Conservation (phyloP, 139 green algal species). For the Monoraphidium neglectum region DNA sequence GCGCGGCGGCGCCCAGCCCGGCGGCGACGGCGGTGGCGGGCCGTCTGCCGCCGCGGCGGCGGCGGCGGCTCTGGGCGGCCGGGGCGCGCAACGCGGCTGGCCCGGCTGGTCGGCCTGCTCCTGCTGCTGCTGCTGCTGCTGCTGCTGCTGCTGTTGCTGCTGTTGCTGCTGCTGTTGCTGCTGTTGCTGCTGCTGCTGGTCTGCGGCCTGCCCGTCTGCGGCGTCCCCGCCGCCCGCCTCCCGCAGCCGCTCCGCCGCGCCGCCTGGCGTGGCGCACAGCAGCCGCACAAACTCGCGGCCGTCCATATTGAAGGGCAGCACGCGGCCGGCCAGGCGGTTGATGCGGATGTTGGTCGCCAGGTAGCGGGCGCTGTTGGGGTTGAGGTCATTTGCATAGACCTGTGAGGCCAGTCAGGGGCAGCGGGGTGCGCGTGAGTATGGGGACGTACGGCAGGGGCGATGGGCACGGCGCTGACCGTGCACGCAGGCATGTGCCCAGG, state of each 20-base stretch:
- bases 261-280: slow-evolving; percentile 39
- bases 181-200: slow-evolving; percentile 17
- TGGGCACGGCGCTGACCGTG: no score
- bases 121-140: slow-evolving; percentile 12
- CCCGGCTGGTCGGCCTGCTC: not conserved
- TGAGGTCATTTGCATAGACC: slow-evolving; percentile 98
- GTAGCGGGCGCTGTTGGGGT: slow-evolving; percentile 82
- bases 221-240: not conserved
- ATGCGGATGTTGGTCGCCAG: slow-evolving; percentile 75
- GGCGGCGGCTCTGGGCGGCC: slow-evolving; percentile 17
- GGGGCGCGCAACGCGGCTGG: no score
- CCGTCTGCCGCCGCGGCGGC: slow-evolving; percentile 20
- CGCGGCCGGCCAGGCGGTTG: slow-evolving; percentile 64
- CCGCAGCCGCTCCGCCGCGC: not conserved
- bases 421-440: no score
- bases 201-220: slow-evolving; percentile 6
- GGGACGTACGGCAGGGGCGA: no score
- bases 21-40: slow-evolving; percentile 11
- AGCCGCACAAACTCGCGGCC: slow-evolving; percentile 75
- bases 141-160: slow-evolving; percentile 9
- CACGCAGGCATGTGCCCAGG: no score
- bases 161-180: not conserved
- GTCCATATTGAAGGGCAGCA: slow-evolving; percentile 77
- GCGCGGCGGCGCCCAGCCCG: slow-evolving; percentile 2
- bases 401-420: no score